These are phyloP conservation scores for Ceratocystis eucalypticola DNA, from an alignment of 2,329 filamentous ascomycete genomes.

Conservation along the genomic window DNA sequence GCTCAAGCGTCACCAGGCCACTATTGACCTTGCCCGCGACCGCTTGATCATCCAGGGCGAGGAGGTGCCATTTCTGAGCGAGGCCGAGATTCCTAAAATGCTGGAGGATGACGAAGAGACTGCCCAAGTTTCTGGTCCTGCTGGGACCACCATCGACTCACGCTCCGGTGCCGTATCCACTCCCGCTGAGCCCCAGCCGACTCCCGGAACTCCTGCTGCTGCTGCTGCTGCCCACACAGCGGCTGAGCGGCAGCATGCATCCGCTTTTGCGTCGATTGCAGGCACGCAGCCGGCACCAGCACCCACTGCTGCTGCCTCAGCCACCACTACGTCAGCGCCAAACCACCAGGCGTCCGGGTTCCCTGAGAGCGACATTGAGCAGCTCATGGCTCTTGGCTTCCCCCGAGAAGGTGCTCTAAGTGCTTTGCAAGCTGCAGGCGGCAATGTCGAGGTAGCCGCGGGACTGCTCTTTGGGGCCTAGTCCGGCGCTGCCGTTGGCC, in stretches of 20 bases:
- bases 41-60: slow-evolving; percentile 78
- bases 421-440: slow-evolving; percentile 67
- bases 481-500: background rate
- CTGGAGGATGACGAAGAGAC: slow-evolving; percentile 57
- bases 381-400: slow-evolving; percentile 66
- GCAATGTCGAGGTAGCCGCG: slow-evolving; percentile 81
- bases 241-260: slow-evolving; percentile 12
- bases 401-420: slow-evolving; percentile 61
- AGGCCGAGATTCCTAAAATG: slow-evolving; percentile 88
- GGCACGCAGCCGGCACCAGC: slow-evolving; percentile 21
- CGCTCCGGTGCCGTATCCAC: slow-evolving; percentile 58
- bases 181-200: slow-evolving; percentile 22
- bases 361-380: slow-evolving; percentile 56
- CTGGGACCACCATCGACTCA: slow-evolving; percentile 77
- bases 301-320: slow-evolving; percentile 16
- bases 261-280: slow-evolving; percentile 21
- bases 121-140: slow-evolving; percentile 70
- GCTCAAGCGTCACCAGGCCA: slow-evolving; percentile 89
- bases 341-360: slow-evolving; percentile 26
- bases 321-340: slow-evolving; percentile 22
- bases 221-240: slow-evolving; percentile 10
- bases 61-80: slow-evolving; percentile 78
- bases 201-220: slow-evolving; percentile 18
- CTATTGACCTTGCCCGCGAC: slow-evolving; percentile 74
- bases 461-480: slow-evolving; percentile 53